Evolutionary conservation across 768 basidiomycete genomes (phyloP), one percentile per base, ranked within the genome.

Genomic region (Xerocomus brunneocitrinus): DNA sequence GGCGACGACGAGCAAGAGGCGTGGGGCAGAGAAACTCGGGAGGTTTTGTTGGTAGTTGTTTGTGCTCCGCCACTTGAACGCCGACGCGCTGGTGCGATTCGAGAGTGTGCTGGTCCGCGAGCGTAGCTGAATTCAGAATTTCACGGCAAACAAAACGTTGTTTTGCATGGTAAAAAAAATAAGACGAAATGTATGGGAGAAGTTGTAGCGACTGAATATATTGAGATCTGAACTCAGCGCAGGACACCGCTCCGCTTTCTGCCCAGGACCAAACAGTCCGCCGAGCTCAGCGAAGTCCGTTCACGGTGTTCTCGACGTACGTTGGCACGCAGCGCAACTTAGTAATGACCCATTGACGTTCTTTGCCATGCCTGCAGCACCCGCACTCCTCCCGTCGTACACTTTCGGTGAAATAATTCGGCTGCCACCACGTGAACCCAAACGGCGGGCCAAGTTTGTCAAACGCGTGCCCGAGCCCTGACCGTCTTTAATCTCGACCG

Each of bases 361-460:
- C 54, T 46, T 49, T 56, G 46, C 58, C 51, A 68, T 71, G 67
- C 57, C 61, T 55, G 49, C 50, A 42, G 30, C 41, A 24, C 55
- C 58, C 51, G 48, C 46, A 35, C 30, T 47, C 64, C 66, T 47
- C 64, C 66, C 54, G 61, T 55, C 43, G 66, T 55, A 47, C 48
- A 55, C 57, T 59, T 49, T 47, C 58, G 50, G 46, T 38, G 51
- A 55, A 64, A 50, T 50, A 42, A 10, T 64, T 69, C 70, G 68
- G 70, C 61, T 69, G 64, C 59, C 68, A 70, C 58, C 68, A 70
- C 68, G 68, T 69, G 68, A 69, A 69, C 58, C 13, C 64, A 47
- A 56, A 34, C 66, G 61, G 56, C 62, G 62, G 52, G 42, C 66
- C 65, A 60, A 70, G 68, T 68, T 70, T 68, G 67, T 70, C 56